Percentiles rank a stretch among this genome's conserved stretches.
Conservation (phyloP, 352 stramenopile species). For the Pythium biforme region DNA sequence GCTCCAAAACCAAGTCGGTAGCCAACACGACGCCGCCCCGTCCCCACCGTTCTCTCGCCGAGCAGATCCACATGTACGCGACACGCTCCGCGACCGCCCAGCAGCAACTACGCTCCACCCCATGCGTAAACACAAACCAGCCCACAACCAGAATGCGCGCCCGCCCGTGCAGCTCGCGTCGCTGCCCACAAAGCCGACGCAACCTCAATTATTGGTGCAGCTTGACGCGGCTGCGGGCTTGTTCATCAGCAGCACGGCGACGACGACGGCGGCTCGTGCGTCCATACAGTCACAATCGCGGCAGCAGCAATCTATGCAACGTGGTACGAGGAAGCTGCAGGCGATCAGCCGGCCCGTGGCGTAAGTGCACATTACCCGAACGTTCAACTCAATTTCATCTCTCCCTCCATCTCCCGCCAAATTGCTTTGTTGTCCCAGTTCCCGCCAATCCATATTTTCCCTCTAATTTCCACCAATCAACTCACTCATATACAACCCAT, state of each 20-base stretch:
- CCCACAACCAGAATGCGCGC: not conserved
- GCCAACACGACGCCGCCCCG: slow-evolving; percentile 11
- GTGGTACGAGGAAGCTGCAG: slow-evolving; percentile 6
- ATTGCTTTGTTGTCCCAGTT: not conserved
- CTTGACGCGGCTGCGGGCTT: not conserved
- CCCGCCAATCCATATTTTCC: not conserved
- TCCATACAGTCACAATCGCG: not conserved
- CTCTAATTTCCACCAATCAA: slow-evolving; percentile 20
- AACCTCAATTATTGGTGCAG: not conserved
- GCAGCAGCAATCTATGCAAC: too few species aligned
- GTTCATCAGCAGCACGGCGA: slow-evolving; percentile 2
- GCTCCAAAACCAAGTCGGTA: not conserved
- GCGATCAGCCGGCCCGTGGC: not conserved
- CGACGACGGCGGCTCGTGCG: not conserved
- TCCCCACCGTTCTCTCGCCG: too few species aligned
- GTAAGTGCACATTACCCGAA: not conserved
- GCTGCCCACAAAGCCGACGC: not conserved
- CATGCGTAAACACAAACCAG: slow-evolving; percentile 6
- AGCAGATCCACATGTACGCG: not conserved
- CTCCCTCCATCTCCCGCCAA: slow-evolving; percentile 9
- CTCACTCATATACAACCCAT: not conserved
- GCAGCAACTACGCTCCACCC: not conserved
- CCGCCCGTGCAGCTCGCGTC: slow-evolving; percentile 3
- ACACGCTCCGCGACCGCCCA: not conserved
- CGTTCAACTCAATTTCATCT: not conserved